Evolutionary conservation across 108 stramenopile genomes (phyloP).

Genomic region (Aurantiochytrium sp.): DNA sequence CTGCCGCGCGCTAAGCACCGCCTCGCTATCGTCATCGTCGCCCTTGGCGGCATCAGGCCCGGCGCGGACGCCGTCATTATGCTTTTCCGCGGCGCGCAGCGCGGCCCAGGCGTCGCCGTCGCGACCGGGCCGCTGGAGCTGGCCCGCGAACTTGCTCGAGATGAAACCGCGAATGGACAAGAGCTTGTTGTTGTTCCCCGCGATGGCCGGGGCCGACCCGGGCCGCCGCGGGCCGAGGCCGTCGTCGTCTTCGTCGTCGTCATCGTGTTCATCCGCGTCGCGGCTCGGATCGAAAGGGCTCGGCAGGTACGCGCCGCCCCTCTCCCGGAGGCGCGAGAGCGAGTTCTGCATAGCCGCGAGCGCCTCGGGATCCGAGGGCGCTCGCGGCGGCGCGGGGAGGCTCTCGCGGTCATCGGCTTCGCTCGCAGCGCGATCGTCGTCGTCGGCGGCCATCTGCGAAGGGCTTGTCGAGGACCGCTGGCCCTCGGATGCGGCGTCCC

Average conservation of each 20-base stretch:
- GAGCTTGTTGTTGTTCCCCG: neutral
- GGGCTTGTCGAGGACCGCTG: too few species aligned
- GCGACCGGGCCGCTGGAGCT: neutral
- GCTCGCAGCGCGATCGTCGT: neutral
- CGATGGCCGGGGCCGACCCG: neutral
- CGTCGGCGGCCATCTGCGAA: too few species aligned
- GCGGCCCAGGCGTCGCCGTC: neutral
- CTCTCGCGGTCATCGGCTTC: neutral
- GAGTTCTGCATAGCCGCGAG: neutral
- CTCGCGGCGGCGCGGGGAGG: neutral
- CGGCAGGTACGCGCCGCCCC: neutral
- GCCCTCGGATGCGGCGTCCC: too few species aligned
- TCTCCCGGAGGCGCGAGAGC: neutral
- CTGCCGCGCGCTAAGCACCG: neutral
- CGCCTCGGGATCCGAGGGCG: neutral
- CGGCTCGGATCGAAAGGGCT: neutral
- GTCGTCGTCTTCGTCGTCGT: neutral
- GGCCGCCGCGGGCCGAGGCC: neutral
- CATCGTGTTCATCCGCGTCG: slow-evolving; percentile 4
- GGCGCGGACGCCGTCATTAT: too few species aligned
- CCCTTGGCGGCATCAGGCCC: neutral
- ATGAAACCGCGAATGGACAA: slow-evolving; percentile 9
- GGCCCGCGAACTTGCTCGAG: neutral
- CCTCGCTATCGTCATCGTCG: neutral
- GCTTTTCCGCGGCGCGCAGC: neutral